Conservation (phyloP, 1,284 basidiomycete genomes). For the Marasmius tenuissimus region DNA sequence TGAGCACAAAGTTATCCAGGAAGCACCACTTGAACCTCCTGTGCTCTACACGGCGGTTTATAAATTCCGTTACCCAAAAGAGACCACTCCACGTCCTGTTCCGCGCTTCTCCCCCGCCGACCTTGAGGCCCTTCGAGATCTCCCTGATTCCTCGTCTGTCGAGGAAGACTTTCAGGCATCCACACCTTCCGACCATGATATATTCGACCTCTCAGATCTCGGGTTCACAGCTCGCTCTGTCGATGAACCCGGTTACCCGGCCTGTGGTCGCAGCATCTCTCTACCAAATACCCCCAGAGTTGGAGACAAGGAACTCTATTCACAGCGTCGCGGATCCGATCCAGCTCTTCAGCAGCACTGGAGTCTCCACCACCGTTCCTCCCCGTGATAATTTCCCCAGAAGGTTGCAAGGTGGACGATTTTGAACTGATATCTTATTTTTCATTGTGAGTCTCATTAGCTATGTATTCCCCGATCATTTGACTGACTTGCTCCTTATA, state of each 20-base stretch:
- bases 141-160: not conserved
- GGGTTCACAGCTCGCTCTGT: no score
- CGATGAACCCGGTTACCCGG: not conserved
- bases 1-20: constrained; percentile 53
- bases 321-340: not conserved
- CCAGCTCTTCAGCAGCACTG: not conserved
- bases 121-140: not conserved
- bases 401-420: not conserved
- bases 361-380: not conserved
- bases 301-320: not conserved
- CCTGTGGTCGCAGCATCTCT: not conserved
- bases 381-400: not conserved
- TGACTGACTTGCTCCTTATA: not conserved
- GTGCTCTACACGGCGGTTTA: constrained; percentile 53
- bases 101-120: not conserved
- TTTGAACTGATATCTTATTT: not conserved
- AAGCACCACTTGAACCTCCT: constrained; percentile 21
- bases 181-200: not conserved
- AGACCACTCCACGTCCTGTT: not conserved
- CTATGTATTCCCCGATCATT: not conserved
- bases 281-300: not conserved
- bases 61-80: constrained; percentile 42
- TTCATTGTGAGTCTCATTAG: not conserved
- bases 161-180: not conserved
- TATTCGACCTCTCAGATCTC: not conserved